phyloP scores from a whole-genome alignment of 805 yeast species.

The Lipomyces lipofer region DNA sequence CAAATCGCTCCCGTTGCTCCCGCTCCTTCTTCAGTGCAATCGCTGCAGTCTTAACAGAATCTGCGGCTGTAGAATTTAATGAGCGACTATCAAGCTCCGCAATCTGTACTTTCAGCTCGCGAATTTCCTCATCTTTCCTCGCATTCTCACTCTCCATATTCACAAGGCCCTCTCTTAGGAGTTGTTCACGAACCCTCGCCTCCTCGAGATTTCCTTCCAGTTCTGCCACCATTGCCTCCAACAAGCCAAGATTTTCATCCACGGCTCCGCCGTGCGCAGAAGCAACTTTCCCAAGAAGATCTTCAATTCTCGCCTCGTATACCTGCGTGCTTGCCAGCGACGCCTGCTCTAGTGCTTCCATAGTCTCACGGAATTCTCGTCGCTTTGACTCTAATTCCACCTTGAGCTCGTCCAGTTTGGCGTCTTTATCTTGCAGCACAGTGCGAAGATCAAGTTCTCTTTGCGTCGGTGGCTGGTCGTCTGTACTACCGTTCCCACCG shows the following conservation, averaged over 20 bases:
- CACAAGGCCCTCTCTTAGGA: neutral
- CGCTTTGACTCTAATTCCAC: constrained; percentile 37
- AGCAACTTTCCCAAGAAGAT: constrained; percentile 27
- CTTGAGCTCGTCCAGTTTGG: constrained; percentile 35
- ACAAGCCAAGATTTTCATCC: constrained; percentile 33
- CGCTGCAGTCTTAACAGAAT: neutral
- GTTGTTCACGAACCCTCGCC: constrained; percentile 32
- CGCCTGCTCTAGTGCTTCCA: constrained; percentile 32
- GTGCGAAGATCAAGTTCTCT: constrained; percentile 36
- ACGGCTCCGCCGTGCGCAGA: constrained; percentile 32
- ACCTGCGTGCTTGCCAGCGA: constrained; percentile 21
- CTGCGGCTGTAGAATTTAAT: neutral
- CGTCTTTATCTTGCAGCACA: constrained; percentile 35
- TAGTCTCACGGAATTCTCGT: constrained; percentile 38
- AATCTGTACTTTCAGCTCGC: constrained; percentile 28
- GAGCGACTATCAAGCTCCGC: neutral
- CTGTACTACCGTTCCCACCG: constrained; percentile 33
- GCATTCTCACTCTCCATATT: constrained; percentile 26
- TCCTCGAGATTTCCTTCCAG: constrained; percentile 34
- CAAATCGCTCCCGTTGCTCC: constrained; percentile 10
- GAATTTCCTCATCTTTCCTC: constrained; percentile 33
- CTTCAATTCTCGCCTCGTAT: constrained; percentile 26
- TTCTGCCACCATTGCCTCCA: constrained; percentile 33
- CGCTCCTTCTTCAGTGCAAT: constrained; percentile 2
- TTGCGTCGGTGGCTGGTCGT: constrained; percentile 13